Percentiles rank a stretch among this genome's conserved stretches.
Evolutionary conservation across 2,329 filamentous ascomycete genomes (phyloP).

Genomic region (Exophiala phaeomuriformis): DNA sequence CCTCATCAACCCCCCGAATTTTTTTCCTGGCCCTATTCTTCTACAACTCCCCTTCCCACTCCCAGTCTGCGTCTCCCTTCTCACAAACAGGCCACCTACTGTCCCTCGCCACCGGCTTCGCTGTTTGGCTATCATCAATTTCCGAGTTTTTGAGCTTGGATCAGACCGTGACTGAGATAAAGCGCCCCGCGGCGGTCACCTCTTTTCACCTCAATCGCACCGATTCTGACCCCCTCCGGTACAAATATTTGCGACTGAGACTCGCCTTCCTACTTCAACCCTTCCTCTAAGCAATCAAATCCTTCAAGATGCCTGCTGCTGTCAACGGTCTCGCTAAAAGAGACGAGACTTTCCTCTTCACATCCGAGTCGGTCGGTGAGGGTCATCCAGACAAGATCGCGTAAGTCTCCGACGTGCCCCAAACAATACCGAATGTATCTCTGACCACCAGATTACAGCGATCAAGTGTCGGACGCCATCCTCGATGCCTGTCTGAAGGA

Average conservation of each 20-base stretch:
- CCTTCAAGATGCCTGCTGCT: slow-evolving; percentile 19
- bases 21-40: slow-evolving; percentile 6
- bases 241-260: too few species aligned
- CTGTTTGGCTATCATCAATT: too few species aligned
- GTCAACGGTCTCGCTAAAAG: slow-evolving; percentile 37
- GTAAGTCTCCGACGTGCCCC: slow-evolving; percentile 36
- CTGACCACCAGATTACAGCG: slow-evolving; percentile 41
- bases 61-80: slow-evolving; percentile 13
- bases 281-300: neutral
- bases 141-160: too few species aligned
- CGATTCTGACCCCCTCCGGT: neutral
- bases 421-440: slow-evolving; percentile 4
- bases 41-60: slow-evolving; percentile 1
- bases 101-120: neutral
- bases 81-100: neutral
- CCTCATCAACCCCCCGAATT: slow-evolving; percentile 9
- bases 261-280: neutral
- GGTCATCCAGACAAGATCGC: slow-evolving; percentile 95
- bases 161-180: too few species aligned
- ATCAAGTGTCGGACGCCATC: slow-evolving; percentile 96
- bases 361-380: slow-evolving; percentile 83
- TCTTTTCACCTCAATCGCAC: slow-evolving; percentile 1
- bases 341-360: slow-evolving; percentile 72
- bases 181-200: too few species aligned
- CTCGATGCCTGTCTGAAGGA: slow-evolving; percentile 94